Base-by-base conservation (phyloP, 257 asterid species). In the Hygrophila difformis region DNA sequence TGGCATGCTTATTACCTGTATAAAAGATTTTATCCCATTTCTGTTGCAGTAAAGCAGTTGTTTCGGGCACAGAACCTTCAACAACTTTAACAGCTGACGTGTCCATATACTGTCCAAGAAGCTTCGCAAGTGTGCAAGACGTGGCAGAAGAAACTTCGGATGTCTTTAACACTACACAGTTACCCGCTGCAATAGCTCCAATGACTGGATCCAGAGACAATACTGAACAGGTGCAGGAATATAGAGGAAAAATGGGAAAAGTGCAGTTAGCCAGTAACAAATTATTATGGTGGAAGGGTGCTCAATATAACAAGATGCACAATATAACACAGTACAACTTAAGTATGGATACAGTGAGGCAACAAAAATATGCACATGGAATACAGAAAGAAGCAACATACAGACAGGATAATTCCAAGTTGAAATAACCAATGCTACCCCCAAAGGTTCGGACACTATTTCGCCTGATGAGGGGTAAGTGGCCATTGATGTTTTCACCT, bases 151-250 rank as follows among this genome's bases (percentile, higher is more conserved):
- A 58, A 33, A 76, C 49, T 56, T 72, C 85, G 0, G 85, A 76
- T 18, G 81, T 93, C 76, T 88, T 88, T 69, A 88, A 55, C 17
- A 72, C 76, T 20, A 88, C 94, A 22, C 79, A 71, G 71, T 89
- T 84, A 11, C 96, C 96, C 56, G 97, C 97, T 42, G 94, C 81
- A 48, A 84, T 69, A 18, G 97, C 97, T 71, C 85, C 94, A 33
- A 89, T 60, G 56, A 89, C 62, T 3, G 96, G 97, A 41, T 82
- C 93, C 15, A 89, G 73, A 18, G 96, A 77, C 52, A 89, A 66
- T 40, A 75, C 76, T 56, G n/a, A n/a, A n/a, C n/a, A n/a, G 71
- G 58, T 56, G 60, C 22, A 8, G 6, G 33, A 16, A 35, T 1
- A 20, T 17, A 56, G 44, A 18, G 6, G 35, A 42, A 39, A 1